Evolutionary conservation across 306 rosid species (phyloP).

Genomic region (Rosa rugosa): DNA sequence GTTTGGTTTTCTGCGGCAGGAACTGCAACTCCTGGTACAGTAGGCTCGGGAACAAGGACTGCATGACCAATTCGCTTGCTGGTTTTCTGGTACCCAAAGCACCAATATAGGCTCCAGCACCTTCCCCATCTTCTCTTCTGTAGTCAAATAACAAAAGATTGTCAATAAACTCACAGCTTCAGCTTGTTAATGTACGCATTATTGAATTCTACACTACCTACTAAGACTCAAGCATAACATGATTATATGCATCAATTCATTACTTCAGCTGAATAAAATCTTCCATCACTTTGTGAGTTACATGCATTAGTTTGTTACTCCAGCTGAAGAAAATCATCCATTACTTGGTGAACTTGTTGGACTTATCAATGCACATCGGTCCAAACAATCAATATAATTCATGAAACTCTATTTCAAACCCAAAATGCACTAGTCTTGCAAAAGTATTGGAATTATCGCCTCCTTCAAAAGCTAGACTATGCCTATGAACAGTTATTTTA

Average conservation of each 20-base stretch:
- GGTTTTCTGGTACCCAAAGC: conserved; percentile 75
- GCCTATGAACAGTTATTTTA: neutral
- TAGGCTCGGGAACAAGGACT: conserved; percentile 86
- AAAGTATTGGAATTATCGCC: neutral
- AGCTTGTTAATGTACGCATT: conserved; percentile 14
- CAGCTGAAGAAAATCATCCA: neutral
- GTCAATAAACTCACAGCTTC: conserved; percentile 16
- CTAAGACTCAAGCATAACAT: conserved; percentile 1
- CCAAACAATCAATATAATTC: conserved; percentile 1
- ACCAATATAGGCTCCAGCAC: conserved; percentile 81
- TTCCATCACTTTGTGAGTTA: neutral
- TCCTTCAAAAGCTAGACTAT: neutral
- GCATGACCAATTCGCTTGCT: conserved; percentile 93
- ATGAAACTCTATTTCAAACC: conserved; percentile 3
- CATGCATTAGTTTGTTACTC: neutral
- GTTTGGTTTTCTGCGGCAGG: conserved; percentile 48
- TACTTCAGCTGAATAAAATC: neutral
- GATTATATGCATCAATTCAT: neutral
- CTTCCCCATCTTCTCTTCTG: conserved; percentile 98
- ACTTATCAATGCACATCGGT: neutral
- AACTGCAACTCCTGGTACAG: conserved; percentile 47
- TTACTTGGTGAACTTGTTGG: neutral
- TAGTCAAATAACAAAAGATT: conserved; percentile 27
- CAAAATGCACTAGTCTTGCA: neutral
- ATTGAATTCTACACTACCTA: neutral